Evolutionary conservation across 179 eudicot genomes (phyloP), one percentile per base, ranked within the genome.

Genomic region (Spergularia azorica): DNA sequence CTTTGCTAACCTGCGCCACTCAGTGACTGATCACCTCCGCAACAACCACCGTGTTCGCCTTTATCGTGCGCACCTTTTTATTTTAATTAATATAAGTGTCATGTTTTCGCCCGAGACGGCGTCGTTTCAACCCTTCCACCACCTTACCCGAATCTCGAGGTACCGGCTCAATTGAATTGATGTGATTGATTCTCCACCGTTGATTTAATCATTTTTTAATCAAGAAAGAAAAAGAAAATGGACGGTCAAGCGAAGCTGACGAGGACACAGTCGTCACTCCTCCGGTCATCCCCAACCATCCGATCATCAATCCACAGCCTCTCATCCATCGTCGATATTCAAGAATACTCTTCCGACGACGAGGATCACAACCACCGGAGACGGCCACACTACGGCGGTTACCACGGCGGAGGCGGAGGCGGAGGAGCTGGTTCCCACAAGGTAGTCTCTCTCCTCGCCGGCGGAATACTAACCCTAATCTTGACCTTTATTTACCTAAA

Each of bases 231-330:
- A 11, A 0, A 38, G 21, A 56, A 71, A 77, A 90, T 90, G 97
- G 97, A 89, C 54, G 78, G 83, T 63, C 92, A 83, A 79, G 82
- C 87, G 65, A 90, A 89, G 88, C 88, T 94, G 3, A 89, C 88
- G 2, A 82, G 94, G 43, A 88, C 95, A 0, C 87, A 87, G 16
- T 94, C 98, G 5, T 94, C 97, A 2, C 90, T 92, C 38, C 96
- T 92, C 84, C 92, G 97, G 5, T 91, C 96, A 3, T 92, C 98
- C 7, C 97, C 98, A 6, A 90, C 94, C 77, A 71, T 89, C 85
- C 84, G 97, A 85, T 92, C 98, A 1, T 93, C 96, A 46, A 87
- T 90, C 79, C 94, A 91, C 11, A 92, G 93, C 77, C 76, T 92
- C 9, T 87, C 95, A 4, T 89, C 95, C 59, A 83, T 87, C 54